phyloP scores from a whole-genome alignment of 352 stramenopile species.

The Globisporangium alternatum region DNA sequence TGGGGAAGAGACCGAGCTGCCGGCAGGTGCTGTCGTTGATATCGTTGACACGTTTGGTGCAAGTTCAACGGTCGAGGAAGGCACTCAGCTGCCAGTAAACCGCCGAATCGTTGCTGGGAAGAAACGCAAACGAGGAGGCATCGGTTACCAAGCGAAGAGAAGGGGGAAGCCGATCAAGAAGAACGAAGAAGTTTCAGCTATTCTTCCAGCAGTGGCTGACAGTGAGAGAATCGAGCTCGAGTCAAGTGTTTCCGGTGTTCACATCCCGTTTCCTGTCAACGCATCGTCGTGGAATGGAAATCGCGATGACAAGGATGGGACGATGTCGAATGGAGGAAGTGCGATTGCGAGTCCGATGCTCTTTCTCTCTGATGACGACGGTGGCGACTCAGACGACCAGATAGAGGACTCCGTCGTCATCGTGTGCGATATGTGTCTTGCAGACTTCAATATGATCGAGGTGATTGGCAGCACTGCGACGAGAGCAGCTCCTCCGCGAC shows the following conservation, averaged over 20 bases:
- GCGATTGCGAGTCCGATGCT: constrained; percentile 28
- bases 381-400: constrained; percentile 26
- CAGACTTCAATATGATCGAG: constrained; percentile 71
- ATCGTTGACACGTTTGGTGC: neutral
- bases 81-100: neutral
- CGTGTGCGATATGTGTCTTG: constrained; percentile 75
- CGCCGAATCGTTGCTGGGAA: constrained; percentile 12
- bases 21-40: neutral
- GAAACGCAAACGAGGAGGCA: constrained; percentile 28
- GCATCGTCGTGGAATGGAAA: neutral
- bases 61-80: neutral
- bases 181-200: neutral
- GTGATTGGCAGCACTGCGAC: constrained; percentile 40
- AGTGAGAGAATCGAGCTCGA: constrained; percentile 4
- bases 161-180: constrained; percentile 6
- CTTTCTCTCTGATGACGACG: constrained; percentile 44
- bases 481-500: constrained; percentile 41
- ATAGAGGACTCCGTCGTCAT: constrained; percentile 49
- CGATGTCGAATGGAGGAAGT: constrained; percentile 24
- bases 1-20: neutral
- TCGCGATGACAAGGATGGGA: constrained; percentile 2
- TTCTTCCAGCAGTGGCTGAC: neutral
- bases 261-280: constrained; percentile 15
- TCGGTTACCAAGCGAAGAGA: constrained; percentile 17
- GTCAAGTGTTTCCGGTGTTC: neutral